These are phyloP conservation scores for Pleurotus pulmonarius DNA, from an alignment of 768 basidiomycete genomes.

Conservation along the genomic window DNA sequence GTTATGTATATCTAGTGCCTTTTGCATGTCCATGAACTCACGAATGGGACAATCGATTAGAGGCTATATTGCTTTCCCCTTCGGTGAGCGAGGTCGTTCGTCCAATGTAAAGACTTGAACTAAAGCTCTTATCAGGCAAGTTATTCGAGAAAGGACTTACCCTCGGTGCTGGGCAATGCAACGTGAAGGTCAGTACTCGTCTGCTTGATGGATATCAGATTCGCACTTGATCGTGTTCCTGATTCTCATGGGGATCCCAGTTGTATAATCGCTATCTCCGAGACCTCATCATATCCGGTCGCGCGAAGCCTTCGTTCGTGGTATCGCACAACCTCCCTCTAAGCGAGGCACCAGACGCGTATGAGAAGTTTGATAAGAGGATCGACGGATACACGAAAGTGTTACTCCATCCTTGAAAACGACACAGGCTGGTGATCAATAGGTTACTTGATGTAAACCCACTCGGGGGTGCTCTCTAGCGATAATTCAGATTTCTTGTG, in stretches of 20 bases:
- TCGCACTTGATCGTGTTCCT: neutral
- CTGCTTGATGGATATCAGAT: neutral
- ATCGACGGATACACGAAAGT: conserved; percentile 54
- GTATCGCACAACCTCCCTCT: conserved; percentile 49
- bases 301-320: conserved; percentile 51
- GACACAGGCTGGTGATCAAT: no score
- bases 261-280: conserved; percentile 51
- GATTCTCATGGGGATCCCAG: conserved; percentile 17
- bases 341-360: conserved; percentile 44
- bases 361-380: conserved; percentile 50
- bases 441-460: no score
- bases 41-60: conserved; percentile 14
- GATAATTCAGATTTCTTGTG: no score
- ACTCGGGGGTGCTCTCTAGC: no score
- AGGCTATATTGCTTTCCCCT: conserved; percentile 51
- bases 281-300: conserved; percentile 50
- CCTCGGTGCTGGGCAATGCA: conserved; percentile 53
- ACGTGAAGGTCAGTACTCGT: conserved; percentile 39
- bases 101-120: neutral
- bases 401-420: conserved; percentile 39
- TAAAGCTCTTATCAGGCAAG: conserved; percentile 19
- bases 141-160: conserved; percentile 55
- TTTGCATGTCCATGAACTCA: no score
- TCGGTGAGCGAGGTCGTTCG: conserved; percentile 24
- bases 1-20: conserved; percentile 4